Evolutionary conservation across 306 rosid species (phyloP).

Genomic region (Adenanthera pavonina): DNA sequence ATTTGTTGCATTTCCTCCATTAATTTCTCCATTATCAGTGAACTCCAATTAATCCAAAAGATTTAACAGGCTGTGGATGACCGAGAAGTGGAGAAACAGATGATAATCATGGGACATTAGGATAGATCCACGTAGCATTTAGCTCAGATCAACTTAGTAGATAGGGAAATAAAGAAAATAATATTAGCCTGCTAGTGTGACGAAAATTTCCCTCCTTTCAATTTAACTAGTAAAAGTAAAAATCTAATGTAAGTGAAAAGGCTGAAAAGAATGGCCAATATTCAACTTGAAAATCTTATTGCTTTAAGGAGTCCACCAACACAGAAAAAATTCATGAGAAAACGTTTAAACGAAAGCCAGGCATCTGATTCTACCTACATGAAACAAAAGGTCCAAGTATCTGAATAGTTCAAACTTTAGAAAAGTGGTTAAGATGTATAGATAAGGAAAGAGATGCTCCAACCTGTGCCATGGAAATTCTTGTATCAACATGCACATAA

Average conservation of each 20-base stretch:
- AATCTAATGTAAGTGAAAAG: background rate
- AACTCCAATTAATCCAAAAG: background rate
- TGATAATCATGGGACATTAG: background rate
- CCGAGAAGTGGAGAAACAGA: background rate
- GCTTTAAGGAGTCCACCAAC: background rate
- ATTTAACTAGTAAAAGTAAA: background rate
- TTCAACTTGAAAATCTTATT: background rate
- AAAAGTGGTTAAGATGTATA: background rate
- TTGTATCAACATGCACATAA: conserved; percentile 35
- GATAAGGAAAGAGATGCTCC: conserved; percentile 13
- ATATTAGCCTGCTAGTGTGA: too few species aligned
- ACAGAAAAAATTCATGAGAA: background rate
- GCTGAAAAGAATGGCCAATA: background rate
- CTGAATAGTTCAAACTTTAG: background rate
- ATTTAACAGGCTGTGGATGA: background rate
- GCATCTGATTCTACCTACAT: conserved; percentile 1
- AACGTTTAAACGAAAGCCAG: background rate
- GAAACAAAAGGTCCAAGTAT: background rate
- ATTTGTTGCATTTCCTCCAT: background rate
- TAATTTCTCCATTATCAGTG: background rate
- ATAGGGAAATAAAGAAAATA: background rate
- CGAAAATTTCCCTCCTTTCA: background rate
- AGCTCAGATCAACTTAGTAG: background rate
- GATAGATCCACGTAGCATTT: background rate
- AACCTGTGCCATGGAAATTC: conserved; percentile 18